Conservation (phyloP, 805 yeast species). For the Saturnispora gosingensis region DNA sequence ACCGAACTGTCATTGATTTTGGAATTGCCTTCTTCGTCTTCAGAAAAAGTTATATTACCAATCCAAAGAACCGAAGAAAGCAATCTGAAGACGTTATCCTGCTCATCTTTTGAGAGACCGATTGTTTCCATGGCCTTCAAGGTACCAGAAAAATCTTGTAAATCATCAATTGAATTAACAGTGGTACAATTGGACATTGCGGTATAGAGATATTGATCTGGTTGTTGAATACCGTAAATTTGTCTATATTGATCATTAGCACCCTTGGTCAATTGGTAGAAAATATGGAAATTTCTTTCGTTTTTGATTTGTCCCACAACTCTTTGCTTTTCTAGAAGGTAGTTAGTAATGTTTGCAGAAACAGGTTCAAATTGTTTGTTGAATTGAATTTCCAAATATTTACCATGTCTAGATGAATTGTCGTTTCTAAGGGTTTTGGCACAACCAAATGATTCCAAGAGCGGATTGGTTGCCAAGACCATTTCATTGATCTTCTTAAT, state of each 20-base stretch:
- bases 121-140: slow-evolving; percentile 70
- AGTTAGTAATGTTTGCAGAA: slow-evolving; percentile 93
- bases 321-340: slow-evolving; percentile 87
- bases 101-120: slow-evolving; percentile 75
- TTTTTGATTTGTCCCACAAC: slow-evolving; percentile 90
- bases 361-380: slow-evolving; percentile 78
- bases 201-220: slow-evolving; percentile 88
- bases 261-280: slow-evolving; percentile 89
- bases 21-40: slow-evolving; percentile 82
- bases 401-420: slow-evolving; percentile 88
- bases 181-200: slow-evolving; percentile 76
- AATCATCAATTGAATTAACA: slow-evolving; percentile 83
- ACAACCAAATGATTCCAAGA: slow-evolving; percentile 86
- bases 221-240: slow-evolving; percentile 81
- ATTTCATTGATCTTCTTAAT: slow-evolving; percentile 89
- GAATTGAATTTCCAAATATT: slow-evolving; percentile 85
- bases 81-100: slow-evolving; percentile 80
- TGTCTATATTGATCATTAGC: slow-evolving; percentile 81
- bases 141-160: slow-evolving; percentile 63
- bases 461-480: slow-evolving; percentile 95
- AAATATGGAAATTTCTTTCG: slow-evolving; percentile 95
- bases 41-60: slow-evolving; percentile 81
- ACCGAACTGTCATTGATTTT: slow-evolving; percentile 76
- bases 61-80: slow-evolving; percentile 86
- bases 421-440: slow-evolving; percentile 86